Evolutionary conservation across 139 green algal species (phyloP), one percentile per base, ranked within the genome.

Genomic region (Deuterostichococcus epilithicus): DNA sequence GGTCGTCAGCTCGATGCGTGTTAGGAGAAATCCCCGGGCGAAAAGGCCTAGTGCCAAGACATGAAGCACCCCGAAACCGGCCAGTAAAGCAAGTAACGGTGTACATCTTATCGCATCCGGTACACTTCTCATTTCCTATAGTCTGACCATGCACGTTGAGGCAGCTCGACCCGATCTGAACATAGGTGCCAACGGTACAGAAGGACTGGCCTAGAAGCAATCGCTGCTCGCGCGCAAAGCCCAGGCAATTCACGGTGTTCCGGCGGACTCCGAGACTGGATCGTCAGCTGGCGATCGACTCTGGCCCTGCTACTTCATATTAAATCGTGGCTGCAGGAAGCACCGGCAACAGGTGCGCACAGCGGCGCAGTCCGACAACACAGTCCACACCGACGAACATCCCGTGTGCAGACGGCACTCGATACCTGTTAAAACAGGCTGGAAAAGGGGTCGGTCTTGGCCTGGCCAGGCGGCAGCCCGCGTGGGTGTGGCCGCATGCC

Each of bases 11-110:
- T 98, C 90, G 22, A 94, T 73, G 6, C 92, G 84, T 0, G 88
- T 95, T 3, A 97, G 80, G 22, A 98, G 77, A 45, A 97, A 97
- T 13, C 94, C 94, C 22, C 76, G 60, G 0, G 90, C 60, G 71
- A 98, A 98, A 0, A 94, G 70, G 5, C 33, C 67, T 23, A 90
- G 35, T 23, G 74, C 63, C 22, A 79, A 1, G 28, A 72, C 0
- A 35, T 90, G 83, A 35, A 76, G 28, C 15, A 63, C 18, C 13
- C 3, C 28, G 52, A 63, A 63, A 5, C 8, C 18, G 10, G 10
- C 52, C 52, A 63, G 20, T 20, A 63, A 20, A 28, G 20, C 3
- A 13, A 28, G 52, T 20, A 63, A 63, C 8, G 52, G 18, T 28
- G 52, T 63, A 20, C 52, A 3, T 63, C 52, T 63, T 3, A n/a